A percentile compares a stretch with the other conserved stretches of the same genome.
Conservation (phyloP, 2,329 filamentous ascomycete genomes). For the Penicillium capsulatum region DNA sequence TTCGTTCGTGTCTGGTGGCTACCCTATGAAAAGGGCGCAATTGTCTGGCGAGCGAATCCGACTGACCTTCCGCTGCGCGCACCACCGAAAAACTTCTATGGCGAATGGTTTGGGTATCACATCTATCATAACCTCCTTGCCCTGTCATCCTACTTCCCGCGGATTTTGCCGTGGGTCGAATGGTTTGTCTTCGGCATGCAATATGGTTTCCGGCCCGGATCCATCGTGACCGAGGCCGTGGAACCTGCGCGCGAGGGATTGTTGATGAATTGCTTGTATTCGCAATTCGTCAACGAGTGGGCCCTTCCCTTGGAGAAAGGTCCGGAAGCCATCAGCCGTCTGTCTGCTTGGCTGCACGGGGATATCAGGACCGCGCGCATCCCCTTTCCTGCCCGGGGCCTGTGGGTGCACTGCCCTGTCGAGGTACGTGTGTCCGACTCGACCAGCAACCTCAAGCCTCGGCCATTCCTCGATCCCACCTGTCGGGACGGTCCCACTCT, state of each 20-base stretch:
- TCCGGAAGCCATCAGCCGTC: constrained; percentile 76
- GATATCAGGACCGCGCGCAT: constrained; percentile 68
- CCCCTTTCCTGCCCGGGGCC: constrained; percentile 70
- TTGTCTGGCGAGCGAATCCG: constrained; percentile 85
- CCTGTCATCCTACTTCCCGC: constrained; percentile 70
- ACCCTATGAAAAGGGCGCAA: constrained; percentile 81
- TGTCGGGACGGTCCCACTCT: constrained; percentile 65
- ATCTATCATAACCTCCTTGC: constrained; percentile 90
- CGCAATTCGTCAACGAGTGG: constrained; percentile 99
- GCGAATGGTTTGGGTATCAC: constrained; percentile 75
- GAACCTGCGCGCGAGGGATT: constrained; percentile 76
- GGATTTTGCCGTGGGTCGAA: constrained; percentile 80
- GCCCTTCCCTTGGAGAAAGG: constrained; percentile 81
- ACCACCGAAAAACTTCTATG: constrained; percentile 71
- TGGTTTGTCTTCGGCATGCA: constrained; percentile 98
- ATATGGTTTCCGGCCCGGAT: constrained; percentile 74
- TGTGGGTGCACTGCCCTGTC: constrained; percentile 85
- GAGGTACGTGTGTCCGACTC: constrained; percentile 85
- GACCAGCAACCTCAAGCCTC: constrained; percentile 45
- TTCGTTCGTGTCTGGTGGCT: constrained; percentile 98
- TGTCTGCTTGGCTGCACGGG: constrained; percentile 80
- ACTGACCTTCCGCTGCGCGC: constrained; percentile 59
- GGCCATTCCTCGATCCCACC: constrained; percentile 71
- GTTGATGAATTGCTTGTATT: constrained; percentile 95
- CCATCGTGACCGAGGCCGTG: constrained; percentile 65